Percentiles rank a stretch among this genome's conserved stretches.
These are phyloP conservation scores for Thelonectria olida DNA, from an alignment of 2,329 filamentous ascomycete species.

Conservation along the genomic window DNA sequence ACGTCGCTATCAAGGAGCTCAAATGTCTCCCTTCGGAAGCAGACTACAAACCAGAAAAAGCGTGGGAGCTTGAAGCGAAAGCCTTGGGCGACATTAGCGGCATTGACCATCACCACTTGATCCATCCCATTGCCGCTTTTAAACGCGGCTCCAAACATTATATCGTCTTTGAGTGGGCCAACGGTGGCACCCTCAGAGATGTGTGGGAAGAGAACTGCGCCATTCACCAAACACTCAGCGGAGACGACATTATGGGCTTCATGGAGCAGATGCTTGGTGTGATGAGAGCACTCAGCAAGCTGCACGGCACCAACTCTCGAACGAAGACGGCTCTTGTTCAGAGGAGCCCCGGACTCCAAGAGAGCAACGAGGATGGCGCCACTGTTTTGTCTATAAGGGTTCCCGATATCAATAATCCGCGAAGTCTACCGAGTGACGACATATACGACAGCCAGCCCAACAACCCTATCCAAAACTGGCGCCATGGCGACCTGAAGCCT, in stretches of 20 bases:
- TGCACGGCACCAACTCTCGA: constrained; percentile 9
- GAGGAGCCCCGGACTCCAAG: neutral
- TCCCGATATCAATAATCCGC: neutral
- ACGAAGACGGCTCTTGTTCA: neutral
- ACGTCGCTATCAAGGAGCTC: constrained; percentile 25
- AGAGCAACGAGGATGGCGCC: neutral
- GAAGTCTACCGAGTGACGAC: neutral
- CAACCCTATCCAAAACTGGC: constrained; percentile 4
- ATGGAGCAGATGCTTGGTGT: constrained; percentile 24
- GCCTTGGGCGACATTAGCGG: constrained; percentile 20
- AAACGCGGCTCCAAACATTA: neutral
- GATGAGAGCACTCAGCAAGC: constrained; percentile 13
- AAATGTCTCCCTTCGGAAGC: constrained; percentile 5
- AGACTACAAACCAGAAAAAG: neutral
- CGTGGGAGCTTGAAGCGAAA: constrained; percentile 7
- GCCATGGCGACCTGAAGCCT: constrained; percentile 29
- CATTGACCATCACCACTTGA: constrained; percentile 17
- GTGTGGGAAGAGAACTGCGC: constrained; percentile 8
- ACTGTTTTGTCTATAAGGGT: neutral
- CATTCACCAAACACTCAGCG: neutral
- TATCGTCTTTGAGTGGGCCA: constrained; percentile 29
- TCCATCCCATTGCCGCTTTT: constrained; percentile 20
- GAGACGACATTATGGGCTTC: constrained; percentile 5
- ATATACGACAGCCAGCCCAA: neutral
- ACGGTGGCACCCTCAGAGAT: constrained; percentile 25